These are phyloP conservation scores for Physaria fendleri DNA, from an alignment of 345 rosid genomes.

Conservation along the genomic window DNA sequence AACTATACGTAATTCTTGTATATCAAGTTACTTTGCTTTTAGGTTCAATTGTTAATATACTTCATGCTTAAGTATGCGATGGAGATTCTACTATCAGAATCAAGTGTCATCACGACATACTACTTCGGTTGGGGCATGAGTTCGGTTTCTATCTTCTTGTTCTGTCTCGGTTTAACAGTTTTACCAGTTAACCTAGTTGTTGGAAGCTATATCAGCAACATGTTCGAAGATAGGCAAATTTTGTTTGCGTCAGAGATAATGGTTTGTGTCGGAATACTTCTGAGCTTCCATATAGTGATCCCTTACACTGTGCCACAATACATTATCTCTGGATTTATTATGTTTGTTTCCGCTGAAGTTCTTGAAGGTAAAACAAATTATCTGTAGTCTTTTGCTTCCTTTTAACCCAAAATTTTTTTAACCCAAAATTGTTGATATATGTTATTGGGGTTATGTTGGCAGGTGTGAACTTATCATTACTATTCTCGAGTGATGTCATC, in stretches of 20 bases:
- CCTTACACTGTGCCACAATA: constrained; percentile 78
- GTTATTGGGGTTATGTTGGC: too few species aligned
- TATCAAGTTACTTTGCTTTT: too few species aligned
- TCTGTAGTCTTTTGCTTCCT: neutral
- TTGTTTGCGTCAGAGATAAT: constrained; percentile 76
- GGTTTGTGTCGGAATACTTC: constrained; percentile 71
- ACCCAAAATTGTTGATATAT: too few species aligned
- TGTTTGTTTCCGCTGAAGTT: constrained; percentile 93
- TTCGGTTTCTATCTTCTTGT: constrained; percentile 74
- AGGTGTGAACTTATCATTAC: constrained; percentile 90
- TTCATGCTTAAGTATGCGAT: constrained; percentile 92
- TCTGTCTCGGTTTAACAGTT: constrained; percentile 85
- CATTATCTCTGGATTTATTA: constrained; percentile 74
- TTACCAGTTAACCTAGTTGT: constrained; percentile 83
- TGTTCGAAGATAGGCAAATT: constrained; percentile 98
- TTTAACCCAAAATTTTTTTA: neutral
- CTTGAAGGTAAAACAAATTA: constrained; percentile 99
- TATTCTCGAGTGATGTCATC: constrained; percentile 96
- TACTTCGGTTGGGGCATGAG: constrained; percentile 80
- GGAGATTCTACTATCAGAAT: constrained; percentile 91
- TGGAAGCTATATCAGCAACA: constrained; percentile 89
- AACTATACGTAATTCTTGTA: neutral
- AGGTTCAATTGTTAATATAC: constrained; percentile 92
- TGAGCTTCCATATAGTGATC: constrained; percentile 64
- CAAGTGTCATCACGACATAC: constrained; percentile 80